Evolutionary conservation across 129 eudicot species (phyloP).

Genomic region (Saposhnikovia divaricata): DNA sequence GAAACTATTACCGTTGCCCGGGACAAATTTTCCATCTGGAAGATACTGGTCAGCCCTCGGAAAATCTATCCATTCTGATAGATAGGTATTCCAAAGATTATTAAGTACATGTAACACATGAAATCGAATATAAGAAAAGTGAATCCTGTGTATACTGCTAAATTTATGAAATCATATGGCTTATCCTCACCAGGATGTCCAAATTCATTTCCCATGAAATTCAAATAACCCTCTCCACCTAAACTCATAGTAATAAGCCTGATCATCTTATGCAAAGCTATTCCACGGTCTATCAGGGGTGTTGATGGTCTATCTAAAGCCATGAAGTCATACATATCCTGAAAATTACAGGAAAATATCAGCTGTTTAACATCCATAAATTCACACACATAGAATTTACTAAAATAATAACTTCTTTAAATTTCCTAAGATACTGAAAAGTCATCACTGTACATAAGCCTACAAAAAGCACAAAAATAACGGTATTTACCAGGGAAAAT

Average conservation of each 20-base stretch:
- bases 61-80: conserved; percentile 97
- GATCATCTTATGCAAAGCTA: conserved; percentile 97
- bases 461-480: background rate
- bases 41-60: conserved; percentile 86
- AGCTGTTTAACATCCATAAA: background rate
- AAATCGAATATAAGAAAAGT: background rate
- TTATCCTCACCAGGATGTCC: conserved; percentile 87
- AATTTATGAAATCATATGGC: background rate
- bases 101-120: background rate
- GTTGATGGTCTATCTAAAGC: conserved; percentile 93
- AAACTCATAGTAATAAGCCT: conserved; percentile 92
- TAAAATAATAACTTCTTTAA: background rate
- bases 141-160: background rate
- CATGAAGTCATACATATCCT: conserved; percentile 99
- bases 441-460: background rate
- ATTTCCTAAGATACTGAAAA: background rate
- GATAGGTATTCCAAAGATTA: conserved; percentile 6
- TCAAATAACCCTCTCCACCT: conserved; percentile 97
- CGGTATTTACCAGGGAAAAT: background rate
- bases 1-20: conserved; percentile 75
- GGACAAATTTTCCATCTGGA: conserved; percentile 66
- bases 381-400: background rate
- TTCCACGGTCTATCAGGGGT: conserved; percentile 87
- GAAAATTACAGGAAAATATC: conserved; percentile 23
- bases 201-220: conserved; percentile 99